phyloP scores from a whole-genome alignment of 176 grass and related monocot genomes.

The Ampelocalamus luodianensis region DNA sequence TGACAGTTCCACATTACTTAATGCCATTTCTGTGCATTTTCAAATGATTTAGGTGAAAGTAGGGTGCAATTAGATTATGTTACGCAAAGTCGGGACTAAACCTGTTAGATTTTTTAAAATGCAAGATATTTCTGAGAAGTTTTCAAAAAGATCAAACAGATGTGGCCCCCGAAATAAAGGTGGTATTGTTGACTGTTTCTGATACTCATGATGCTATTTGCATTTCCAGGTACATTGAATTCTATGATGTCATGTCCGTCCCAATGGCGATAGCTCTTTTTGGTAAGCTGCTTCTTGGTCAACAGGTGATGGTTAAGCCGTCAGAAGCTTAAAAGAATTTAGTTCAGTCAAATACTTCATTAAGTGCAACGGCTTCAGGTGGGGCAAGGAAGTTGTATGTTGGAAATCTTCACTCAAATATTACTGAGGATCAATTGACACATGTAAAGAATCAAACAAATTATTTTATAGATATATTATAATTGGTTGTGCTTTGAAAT shows the following conservation, averaged over 20 bases:
- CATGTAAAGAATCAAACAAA: slow-evolving; percentile 55
- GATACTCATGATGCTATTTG: slow-evolving; percentile 26
- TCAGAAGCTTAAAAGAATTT: slow-evolving; percentile 99
- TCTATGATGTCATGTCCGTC: slow-evolving; percentile 97
- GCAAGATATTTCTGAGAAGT: too few species aligned
- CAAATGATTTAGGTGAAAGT: too few species aligned
- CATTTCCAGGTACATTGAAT: slow-evolving; percentile 89
- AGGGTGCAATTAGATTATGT: too few species aligned
- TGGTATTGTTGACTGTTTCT: too few species aligned
- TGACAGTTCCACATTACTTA: too few species aligned
- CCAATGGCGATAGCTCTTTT: slow-evolving; percentile 97
- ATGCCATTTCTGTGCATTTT: too few species aligned
- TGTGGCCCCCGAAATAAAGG: too few species aligned
- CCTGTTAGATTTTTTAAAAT: too few species aligned
- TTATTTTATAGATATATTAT: background rate
- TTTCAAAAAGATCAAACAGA: too few species aligned
- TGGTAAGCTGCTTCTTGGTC: slow-evolving; percentile 79
- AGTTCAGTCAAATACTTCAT: slow-evolving; percentile 78
- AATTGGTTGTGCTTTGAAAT: background rate
- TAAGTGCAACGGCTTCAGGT: slow-evolving; percentile 70
- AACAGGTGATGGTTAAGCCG: slow-evolving; percentile 90
- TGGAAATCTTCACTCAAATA: slow-evolving; percentile 96
- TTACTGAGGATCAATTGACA: slow-evolving; percentile 88
- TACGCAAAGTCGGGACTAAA: too few species aligned
- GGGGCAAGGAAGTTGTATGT: slow-evolving; percentile 94